phyloP scores from a whole-genome alignment of 352 stramenopile species.

The Globisporangium irregulare region DNA sequence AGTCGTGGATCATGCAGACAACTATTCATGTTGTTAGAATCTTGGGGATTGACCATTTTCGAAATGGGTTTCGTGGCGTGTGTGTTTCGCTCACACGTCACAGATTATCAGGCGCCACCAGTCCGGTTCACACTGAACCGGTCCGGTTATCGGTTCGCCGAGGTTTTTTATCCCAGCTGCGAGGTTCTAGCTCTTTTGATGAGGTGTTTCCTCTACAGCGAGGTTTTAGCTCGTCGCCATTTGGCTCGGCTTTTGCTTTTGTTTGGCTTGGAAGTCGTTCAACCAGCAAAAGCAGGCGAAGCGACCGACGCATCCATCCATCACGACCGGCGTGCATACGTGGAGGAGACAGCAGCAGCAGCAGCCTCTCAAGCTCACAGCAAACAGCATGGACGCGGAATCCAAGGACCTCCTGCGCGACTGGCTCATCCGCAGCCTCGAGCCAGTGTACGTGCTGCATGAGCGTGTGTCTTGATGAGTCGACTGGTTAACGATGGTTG shows the following conservation, averaged over 20 bases:
- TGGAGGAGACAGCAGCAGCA: slow-evolving; percentile 4
- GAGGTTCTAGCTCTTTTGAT: neutral
- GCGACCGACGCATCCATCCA: slow-evolving; percentile 7
- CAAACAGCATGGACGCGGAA: slow-evolving; percentile 62
- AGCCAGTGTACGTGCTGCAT: slow-evolving; percentile 64
- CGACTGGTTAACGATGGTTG: neutral
- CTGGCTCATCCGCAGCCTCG: slow-evolving; percentile 82
- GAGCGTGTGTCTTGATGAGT: neutral
- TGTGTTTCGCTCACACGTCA: slow-evolving; percentile 3
- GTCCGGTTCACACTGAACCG: neutral
- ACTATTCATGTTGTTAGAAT: no score
- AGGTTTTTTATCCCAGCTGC: neutral
- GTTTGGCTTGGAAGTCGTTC: slow-evolving; percentile 13
- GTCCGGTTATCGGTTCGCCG: neutral
- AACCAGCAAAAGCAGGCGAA: slow-evolving; percentile 6
- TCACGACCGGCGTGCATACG: neutral
- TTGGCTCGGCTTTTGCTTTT: neutral
- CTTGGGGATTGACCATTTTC: neutral
- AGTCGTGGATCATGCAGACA: neutral
- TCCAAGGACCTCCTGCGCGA: slow-evolving; percentile 81
- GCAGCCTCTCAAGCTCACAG: neutral
- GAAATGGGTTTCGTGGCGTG: neutral
- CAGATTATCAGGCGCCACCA: slow-evolving; percentile 7
- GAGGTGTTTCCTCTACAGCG: neutral
- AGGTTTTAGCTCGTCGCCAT: neutral